phyloP scores from a whole-genome alignment of 805 yeast genomes.

The Grigorovia transvaalensis region DNA sequence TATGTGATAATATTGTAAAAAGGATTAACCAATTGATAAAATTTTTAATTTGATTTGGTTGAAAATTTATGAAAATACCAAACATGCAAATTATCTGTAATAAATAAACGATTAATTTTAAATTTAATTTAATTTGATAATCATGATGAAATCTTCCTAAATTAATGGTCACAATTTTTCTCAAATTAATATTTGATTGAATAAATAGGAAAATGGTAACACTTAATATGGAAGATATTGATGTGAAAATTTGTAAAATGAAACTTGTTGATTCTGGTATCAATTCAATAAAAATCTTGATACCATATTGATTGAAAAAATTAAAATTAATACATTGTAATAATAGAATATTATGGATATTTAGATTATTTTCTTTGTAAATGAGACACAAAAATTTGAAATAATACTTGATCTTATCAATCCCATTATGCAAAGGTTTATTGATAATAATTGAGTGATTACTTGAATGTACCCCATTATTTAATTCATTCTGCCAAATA shows the following conservation, averaged over 20 bases:
- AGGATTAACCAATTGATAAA: neutral
- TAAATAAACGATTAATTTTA: neutral
- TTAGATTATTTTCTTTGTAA: neutral
- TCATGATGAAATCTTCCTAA: too few relatives aligned
- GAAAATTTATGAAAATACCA: neutral
- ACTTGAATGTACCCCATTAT: neutral
- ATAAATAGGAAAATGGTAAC: neutral
- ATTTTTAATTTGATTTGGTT: neutral
- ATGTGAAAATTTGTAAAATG: neutral
- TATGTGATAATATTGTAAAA: neutral
- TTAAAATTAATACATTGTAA: constrained; percentile 1
- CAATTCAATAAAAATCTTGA: neutral
- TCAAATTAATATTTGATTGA: neutral
- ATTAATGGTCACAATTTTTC: neutral
- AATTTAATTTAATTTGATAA: too few relatives aligned
- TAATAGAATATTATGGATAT: neutral
- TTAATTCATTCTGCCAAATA: neutral
- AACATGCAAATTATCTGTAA: too few relatives aligned
- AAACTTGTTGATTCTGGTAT: neutral
- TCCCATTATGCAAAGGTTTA: neutral
- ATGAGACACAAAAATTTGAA: too few relatives aligned
- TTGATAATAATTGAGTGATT: neutral
- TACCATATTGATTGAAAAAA: constrained; percentile 1
- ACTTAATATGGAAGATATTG: neutral
- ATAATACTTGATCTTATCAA: too few relatives aligned